phyloP scores from a whole-genome alignment of 345 rosid species.

The Gossypium longicalyx region DNA sequence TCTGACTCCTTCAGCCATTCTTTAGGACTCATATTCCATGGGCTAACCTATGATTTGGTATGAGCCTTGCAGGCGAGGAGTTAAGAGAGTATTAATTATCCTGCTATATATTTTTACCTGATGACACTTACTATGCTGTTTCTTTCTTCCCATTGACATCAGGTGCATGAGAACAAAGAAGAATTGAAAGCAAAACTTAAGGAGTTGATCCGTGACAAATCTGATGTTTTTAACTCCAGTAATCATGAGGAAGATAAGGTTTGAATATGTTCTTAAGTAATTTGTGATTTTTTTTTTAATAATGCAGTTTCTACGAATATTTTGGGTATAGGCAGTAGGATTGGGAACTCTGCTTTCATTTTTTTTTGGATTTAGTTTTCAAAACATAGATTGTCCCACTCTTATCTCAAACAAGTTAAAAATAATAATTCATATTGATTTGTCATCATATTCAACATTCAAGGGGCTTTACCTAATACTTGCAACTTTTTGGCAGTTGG shows the following conservation, averaged over 20 bases:
- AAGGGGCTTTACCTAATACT: neutral
- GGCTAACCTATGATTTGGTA: constrained; percentile 32
- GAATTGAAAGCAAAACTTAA: constrained; percentile 57
- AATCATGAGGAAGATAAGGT: constrained; percentile 81
- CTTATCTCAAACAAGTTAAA: neutral
- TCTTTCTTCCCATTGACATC: constrained; percentile 7
- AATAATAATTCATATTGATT: neutral
- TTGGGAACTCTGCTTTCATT: neutral
- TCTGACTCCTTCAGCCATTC: constrained; percentile 48
- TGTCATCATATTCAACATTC: neutral
- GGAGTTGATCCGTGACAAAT: constrained; percentile 60
- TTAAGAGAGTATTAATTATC: constrained; percentile 25
- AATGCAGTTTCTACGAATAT: neutral
- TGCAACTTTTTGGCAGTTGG: neutral
- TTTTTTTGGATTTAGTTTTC: neutral
- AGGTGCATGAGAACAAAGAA: constrained; percentile 49
- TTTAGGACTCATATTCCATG: constrained; percentile 28
- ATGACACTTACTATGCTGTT: neutral
- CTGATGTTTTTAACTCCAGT: constrained; percentile 63
- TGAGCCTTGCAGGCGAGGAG: constrained; percentile 51
- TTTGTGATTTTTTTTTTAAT: constrained; percentile 12
- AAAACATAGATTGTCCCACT: neutral
- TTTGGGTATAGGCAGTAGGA: neutral
- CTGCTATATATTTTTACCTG: neutral
- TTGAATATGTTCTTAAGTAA: neutral